phyloP scores from a whole-genome alignment of 352 stramenopile genomes.

The Stephanocyclus meneghinianus region DNA sequence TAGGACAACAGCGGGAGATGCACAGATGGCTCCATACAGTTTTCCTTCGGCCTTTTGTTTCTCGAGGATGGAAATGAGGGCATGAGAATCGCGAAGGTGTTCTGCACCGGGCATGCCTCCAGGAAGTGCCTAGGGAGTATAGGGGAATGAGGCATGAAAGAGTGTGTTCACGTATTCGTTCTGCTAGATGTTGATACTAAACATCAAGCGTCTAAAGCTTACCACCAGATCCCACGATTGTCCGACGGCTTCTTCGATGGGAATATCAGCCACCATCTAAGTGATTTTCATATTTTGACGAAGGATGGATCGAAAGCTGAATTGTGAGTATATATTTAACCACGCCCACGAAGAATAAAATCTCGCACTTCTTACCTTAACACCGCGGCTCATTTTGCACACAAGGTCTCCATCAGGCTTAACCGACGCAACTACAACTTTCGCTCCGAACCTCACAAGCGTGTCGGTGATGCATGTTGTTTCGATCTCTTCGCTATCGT shows the following conservation, averaged over 20 bases:
- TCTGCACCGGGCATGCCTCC: slow-evolving; percentile 76
- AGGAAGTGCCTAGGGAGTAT: slow-evolving; percentile 25
- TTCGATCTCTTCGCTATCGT: slow-evolving; percentile 89
- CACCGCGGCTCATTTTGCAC: slow-evolving; percentile 77
- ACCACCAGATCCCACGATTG: slow-evolving; percentile 77
- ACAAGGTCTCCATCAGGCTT: slow-evolving; percentile 69
- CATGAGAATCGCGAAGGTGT: slow-evolving; percentile 67
- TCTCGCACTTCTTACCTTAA: slow-evolving; percentile 59
- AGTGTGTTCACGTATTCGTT: slow-evolving; percentile 2
- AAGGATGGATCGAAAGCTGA: not conserved
- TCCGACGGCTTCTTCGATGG: slow-evolving; percentile 74
- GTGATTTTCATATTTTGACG: not conserved
- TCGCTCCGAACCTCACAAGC: slow-evolving; percentile 83
- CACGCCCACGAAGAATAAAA: not conserved
- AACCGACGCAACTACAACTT: slow-evolving; percentile 86
- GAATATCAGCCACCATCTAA: slow-evolving; percentile 76
- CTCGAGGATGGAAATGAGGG: slow-evolving; percentile 67
- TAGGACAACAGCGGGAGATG: slow-evolving; percentile 74
- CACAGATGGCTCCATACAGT: slow-evolving; percentile 74
- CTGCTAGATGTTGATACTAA: not conserved
- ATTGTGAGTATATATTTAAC: not conserved
- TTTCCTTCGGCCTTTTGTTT: slow-evolving; percentile 69
- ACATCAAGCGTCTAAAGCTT: slow-evolving; percentile 13
- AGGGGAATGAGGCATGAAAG: not conserved
- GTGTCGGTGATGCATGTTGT: slow-evolving; percentile 87